Evolutionary conservation across 78 protist genomes (phyloP), one percentile per base, ranked within the genome.

Genomic region (Dictyostelium brefeldianum): DNA sequence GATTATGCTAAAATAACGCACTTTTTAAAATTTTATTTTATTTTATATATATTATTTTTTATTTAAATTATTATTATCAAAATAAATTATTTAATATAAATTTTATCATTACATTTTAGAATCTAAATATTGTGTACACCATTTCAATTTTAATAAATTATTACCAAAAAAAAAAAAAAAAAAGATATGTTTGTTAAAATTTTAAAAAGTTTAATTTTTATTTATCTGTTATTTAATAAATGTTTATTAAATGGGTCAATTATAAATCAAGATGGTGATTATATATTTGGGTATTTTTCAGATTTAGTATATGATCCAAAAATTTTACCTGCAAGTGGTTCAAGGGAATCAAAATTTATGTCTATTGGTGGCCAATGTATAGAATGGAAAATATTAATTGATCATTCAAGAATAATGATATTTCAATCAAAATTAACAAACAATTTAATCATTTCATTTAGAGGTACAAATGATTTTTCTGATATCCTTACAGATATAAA

Each of bases 261-360:
- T 6, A 81, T 81, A 15, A 8, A 57, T 12, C 20, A 17, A 43
- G 78, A 81, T 36, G 89, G 89, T 15, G 89, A 81, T 81, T 64
- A 64, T 65, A 15, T 81, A 46, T 81, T 81, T 41, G 73, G 78
- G 0, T 81, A 41, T 41, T 25, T 81, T 2, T 36, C 79, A 25
- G 89, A 81, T 65, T 22, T 47, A 9, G 89, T 65, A 0, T 81
- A 81, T 67, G 14, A 36, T 22, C 20, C 46, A 22, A 36, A 36
- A 17, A 36, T 36, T 36, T 1, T 36, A 3, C 31, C 53, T 2
- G 41, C 17, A 15, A 46, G 67, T 6, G 50, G 25, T n/a, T 14
- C 5, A 1, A 36, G 31, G 14, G 15, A 29, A 22, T 65, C 14
- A 48, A 22, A 20, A 47, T 81, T 25, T 31, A 22, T 65, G 3